A percentile compares a stretch with the other conserved stretches of the same genome.
phyloP scores from a whole-genome alignment of 352 stramenopile species.

The Phytophthora melonis region DNA sequence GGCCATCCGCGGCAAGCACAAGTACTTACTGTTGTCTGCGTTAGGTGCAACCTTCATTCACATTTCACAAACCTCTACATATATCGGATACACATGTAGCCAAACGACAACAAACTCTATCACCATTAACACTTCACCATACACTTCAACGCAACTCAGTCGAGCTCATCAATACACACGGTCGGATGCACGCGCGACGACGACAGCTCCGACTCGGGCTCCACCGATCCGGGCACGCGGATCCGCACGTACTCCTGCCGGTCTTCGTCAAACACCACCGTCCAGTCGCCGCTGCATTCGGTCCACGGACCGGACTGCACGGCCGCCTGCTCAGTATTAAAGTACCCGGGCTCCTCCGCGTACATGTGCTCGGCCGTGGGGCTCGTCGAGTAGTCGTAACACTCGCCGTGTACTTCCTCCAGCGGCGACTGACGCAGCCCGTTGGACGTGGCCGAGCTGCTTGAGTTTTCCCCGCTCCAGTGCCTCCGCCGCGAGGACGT shows the following conservation, averaged over 20 bases:
- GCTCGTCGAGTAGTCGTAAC: slow-evolving; percentile 32
- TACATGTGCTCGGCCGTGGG: slow-evolving; percentile 24
- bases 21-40: too few relatives aligned
- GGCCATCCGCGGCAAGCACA: too few relatives aligned
- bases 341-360: slow-evolving; percentile 25
- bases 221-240: slow-evolving; percentile 20
- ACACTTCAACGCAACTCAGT: slow-evolving; percentile 31
- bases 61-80: not conserved
- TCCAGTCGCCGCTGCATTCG: slow-evolving; percentile 27
- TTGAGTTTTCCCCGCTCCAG: slow-evolving; percentile 30
- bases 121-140: not conserved
- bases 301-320: slow-evolving; percentile 36
- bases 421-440: slow-evolving; percentile 18
- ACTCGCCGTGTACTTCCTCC: not conserved
- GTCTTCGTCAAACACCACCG: slow-evolving; percentile 42
- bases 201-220: slow-evolving; percentile 22
- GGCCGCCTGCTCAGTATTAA: slow-evolving; percentile 17
- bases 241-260: slow-evolving; percentile 39
- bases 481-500: slow-evolving; percentile 3
- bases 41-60: too few relatives aligned
- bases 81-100: not conserved
- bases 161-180: slow-evolving; percentile 64
- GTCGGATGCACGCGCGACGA: slow-evolving; percentile 23
- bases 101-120: not conserved
- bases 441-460: slow-evolving; percentile 29